Evolutionary conservation across 768 basidiomycete species (phyloP), one percentile per base, ranked within the genome.

Genomic region (Piloderma croceum): DNA sequence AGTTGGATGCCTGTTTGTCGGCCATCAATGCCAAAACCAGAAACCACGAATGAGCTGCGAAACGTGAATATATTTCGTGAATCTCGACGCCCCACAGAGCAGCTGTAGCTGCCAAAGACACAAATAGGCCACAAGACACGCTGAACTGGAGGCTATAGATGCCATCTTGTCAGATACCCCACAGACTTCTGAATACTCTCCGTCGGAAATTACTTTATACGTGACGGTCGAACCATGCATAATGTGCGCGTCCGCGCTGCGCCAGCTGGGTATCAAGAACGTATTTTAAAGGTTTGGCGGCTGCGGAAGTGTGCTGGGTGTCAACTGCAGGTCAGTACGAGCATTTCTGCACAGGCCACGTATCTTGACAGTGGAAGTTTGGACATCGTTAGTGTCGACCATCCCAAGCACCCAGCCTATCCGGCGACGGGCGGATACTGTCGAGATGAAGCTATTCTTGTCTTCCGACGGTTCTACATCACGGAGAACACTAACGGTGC

Each of bases 171-270:
- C 79, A 1, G 73, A 83, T 56, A 83, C 84, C 6, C 75, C 78
- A 18, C 54, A 60, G 24, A 45, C 59, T n/a, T 38, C 61, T 0
- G 53, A 59, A 32, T 78, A 87, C 43, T 88, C 89, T 5, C 73
- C 98, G 13, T 71, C 73, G 1, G 70, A 77, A 7, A 93, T 90
- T 17, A 87, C 79, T 3, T 77, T 98, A 21, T 99, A 98, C 59
- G 96, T 98, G 38, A 99, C 96, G 4, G 96, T 99, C 39, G 94
- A 99, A 63, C 96, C 94, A 0, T 99, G 96, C 63, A 91, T 98
- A 59, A 98, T 98, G 96, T 99, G 96, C 50, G 90, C 92, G 10
- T 91, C 90, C 17, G 96, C 94, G 9, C 73, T 99, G 24, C 77
- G 94, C 39, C 96, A 98, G 63, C 63, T 94, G 46, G 93, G 93